Conservation (phyloP, 139 green algal species). For the Mesostigma viride region DNA sequence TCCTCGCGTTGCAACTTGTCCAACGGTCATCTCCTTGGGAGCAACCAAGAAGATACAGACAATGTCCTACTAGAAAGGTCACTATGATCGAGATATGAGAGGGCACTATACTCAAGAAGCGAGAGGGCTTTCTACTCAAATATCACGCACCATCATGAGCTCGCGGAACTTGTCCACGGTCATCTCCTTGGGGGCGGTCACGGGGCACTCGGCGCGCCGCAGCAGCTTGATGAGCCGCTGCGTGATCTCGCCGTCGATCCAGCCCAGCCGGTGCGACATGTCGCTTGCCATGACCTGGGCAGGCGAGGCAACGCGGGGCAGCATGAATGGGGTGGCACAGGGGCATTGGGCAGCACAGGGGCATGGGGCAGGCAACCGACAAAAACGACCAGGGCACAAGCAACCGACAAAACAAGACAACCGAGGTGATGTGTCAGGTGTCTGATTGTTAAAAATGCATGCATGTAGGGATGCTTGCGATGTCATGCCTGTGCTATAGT, state of each 20-base stretch:
- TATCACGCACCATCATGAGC: slow-evolving; percentile 61
- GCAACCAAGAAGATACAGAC: too few relatives aligned
- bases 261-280: slow-evolving; percentile 74
- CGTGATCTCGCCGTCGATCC: slow-evolving; percentile 71
- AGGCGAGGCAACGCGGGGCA: neutral
- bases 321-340: neutral
- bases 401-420: too few relatives aligned
- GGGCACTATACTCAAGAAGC: too few relatives aligned
- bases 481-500: too few relatives aligned
- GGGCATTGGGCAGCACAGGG: neutral
- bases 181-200: slow-evolving; percentile 51
- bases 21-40: too few relatives aligned
- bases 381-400: too few relatives aligned
- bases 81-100: too few relatives aligned
- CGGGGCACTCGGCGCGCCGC: slow-evolving; percentile 52
- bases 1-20: too few relatives aligned
- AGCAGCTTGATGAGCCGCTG: slow-evolving; percentile 59
- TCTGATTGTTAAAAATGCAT: too few relatives aligned
- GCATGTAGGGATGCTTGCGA: too few relatives aligned
- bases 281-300: slow-evolving; percentile 79
- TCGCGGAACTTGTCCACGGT: slow-evolving; percentile 65
- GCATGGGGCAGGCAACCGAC: neutral
- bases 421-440: too few relatives aligned
- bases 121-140: slow-evolving; percentile 4
- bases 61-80: too few relatives aligned